Percentiles rank a stretch among this genome's conserved stretches.
These are phyloP conservation scores for Puccinia polysora DNA, from an alignment of 1,284 basidiomycete genomes.

Conservation along the genomic window DNA sequence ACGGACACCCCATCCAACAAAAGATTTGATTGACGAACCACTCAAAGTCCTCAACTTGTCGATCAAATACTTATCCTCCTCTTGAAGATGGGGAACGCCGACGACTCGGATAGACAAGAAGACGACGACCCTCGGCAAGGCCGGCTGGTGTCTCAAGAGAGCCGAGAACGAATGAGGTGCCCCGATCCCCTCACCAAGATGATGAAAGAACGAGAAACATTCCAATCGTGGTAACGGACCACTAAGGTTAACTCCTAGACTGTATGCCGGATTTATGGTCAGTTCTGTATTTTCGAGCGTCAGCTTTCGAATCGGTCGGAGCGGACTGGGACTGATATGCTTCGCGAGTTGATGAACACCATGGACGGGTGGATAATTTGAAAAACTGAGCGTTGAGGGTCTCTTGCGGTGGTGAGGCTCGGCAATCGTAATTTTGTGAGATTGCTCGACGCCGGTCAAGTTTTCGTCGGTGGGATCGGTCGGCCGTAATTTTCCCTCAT, in stretches of 20 bases:
- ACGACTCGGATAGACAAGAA: conserved; percentile 62
- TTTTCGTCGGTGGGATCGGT: not conserved
- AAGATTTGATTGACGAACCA: conserved; percentile 52
- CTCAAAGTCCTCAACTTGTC: conserved; percentile 60
- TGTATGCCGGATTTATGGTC: conserved; percentile 30
- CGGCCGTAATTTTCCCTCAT: not conserved
- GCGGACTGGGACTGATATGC: not conserved
- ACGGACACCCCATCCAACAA: not conserved
- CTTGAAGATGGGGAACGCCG: conserved; percentile 57
- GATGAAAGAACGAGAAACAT: conserved; percentile 45
- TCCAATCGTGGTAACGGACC: conserved; percentile 37
- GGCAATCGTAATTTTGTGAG: conserved; percentile 10
- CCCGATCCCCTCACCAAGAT: conserved; percentile 44
- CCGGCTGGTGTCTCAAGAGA: conserved; percentile 46
- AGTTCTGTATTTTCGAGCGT: not conserved
- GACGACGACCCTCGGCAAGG: conserved; percentile 51
- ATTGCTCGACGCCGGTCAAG: not conserved
- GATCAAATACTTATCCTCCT: conserved; percentile 59
- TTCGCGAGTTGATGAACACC: conserved; percentile 21
- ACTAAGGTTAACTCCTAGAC: not conserved
- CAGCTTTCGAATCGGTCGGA: not conserved
- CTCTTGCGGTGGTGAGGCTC: conserved; percentile 17
- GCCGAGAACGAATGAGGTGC: conserved; percentile 47
- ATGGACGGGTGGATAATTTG: conserved; percentile 34
- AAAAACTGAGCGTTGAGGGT: not conserved